Conservation (phyloP, 768 basidiomycete species). For the Chiua virens region DNA sequence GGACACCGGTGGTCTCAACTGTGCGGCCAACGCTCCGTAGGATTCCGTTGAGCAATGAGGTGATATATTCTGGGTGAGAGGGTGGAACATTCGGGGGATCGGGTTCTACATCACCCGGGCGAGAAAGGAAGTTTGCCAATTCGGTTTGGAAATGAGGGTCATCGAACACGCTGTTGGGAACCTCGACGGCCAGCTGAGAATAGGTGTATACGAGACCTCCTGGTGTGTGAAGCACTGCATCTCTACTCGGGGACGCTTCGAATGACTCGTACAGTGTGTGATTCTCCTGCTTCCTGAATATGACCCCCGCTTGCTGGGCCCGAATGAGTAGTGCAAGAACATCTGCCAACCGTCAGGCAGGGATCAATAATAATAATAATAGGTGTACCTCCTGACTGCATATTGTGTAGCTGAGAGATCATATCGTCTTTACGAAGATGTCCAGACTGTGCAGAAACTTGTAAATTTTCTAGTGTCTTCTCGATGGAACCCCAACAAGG, state of each 20-base stretch:
- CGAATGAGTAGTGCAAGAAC: constrained; percentile 38
- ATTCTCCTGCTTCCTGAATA: constrained; percentile 32
- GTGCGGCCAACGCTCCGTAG: constrained; percentile 33
- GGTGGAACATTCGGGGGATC: constrained; percentile 16
- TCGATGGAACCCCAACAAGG: constrained; percentile 27
- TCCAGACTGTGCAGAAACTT: neutral
- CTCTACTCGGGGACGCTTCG: constrained; percentile 37
- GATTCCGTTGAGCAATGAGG: constrained; percentile 44
- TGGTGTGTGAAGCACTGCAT: constrained; percentile 30
- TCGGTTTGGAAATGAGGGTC: constrained; percentile 33
- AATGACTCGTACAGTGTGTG: constrained; percentile 43
- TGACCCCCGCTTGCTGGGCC: constrained; percentile 47
- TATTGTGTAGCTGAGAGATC: constrained; percentile 8
- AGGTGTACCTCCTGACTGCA: constrained; percentile 23
- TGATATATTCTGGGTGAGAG: constrained; percentile 40
- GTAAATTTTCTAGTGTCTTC: constrained; percentile 24
- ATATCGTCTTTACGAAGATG: constrained; percentile 6
- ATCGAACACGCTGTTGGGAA: constrained; percentile 31
- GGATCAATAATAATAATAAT: neutral
- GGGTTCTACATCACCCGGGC: constrained; percentile 21
- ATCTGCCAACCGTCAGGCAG: constrained; percentile 27
- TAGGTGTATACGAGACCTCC: constrained; percentile 44
- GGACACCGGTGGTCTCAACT: constrained; percentile 10
- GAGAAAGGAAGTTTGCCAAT: constrained; percentile 37
- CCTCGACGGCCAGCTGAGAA: constrained; percentile 41